These are phyloP conservation scores for Solanum peruvianum DNA, from an alignment of 257 asterid species.

Conservation along the genomic window DNA sequence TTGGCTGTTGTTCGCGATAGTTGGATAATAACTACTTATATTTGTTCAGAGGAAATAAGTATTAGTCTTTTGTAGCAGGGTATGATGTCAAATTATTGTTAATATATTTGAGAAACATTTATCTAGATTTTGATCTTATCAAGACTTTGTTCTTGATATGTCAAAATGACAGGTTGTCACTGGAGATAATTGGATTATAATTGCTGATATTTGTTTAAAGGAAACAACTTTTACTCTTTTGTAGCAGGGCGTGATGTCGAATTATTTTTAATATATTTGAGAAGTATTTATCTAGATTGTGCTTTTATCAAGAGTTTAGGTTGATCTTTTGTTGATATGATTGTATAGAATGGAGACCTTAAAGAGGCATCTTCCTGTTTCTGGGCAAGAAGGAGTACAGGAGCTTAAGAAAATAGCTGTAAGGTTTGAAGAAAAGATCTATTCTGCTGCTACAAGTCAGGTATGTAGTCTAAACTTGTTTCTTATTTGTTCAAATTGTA, in stretches of 20 bases:
- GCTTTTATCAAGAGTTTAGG: not conserved
- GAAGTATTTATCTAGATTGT: not conserved
- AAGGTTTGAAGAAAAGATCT: conserved; percentile 80
- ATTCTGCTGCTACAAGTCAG: conserved; percentile 72
- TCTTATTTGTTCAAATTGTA: not conserved
- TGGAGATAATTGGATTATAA: no score
- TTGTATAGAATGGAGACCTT: conserved; percentile 69
- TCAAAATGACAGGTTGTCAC: no score
- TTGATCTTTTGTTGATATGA: not conserved
- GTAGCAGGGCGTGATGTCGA: not conserved
- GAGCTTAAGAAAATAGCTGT: conserved; percentile 80
- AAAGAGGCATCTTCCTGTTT: conserved; percentile 83
- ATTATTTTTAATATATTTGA: not conserved
- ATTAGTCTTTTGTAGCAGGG: not conserved
- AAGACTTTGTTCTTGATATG: no score
- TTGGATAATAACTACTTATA: not conserved
- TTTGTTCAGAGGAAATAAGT: not conserved
- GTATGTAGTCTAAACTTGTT: conserved; percentile 10
- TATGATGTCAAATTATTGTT: not conserved
- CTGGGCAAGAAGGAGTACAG: conserved; percentile 69
- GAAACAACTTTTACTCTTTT: not conserved
- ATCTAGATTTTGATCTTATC: no score
- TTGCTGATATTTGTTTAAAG: not conserved
- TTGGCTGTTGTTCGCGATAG: not conserved
- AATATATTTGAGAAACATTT: no score